Evolutionary conservation across 129 eudicot genomes (phyloP).

Genomic region (Escallonia herrerae): DNA sequence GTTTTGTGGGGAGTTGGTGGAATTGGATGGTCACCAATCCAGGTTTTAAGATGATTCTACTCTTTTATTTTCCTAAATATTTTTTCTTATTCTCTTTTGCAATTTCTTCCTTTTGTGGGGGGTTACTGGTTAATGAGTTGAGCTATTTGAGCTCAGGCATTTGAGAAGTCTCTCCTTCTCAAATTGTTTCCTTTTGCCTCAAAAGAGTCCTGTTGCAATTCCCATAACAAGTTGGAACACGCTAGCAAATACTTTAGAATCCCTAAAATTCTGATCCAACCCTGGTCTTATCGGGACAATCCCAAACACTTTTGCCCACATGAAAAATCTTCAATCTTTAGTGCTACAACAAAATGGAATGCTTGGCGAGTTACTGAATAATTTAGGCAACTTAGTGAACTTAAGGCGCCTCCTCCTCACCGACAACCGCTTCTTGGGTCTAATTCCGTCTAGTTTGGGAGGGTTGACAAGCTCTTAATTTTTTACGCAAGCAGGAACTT

Average conservation of each 20-base stretch:
- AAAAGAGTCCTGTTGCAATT: slow-evolving; percentile 10
- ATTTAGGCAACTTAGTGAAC: slow-evolving; percentile 23
- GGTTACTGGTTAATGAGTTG: background rate
- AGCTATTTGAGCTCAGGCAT: slow-evolving; percentile 23
- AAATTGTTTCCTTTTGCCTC: slow-evolving; percentile 22
- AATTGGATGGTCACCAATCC: slow-evolving; percentile 50
- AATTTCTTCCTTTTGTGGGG: background rate
- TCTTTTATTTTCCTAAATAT: background rate
- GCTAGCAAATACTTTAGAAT: slow-evolving; percentile 19
- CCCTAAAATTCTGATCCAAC: slow-evolving; percentile 36
- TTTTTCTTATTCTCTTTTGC: background rate
- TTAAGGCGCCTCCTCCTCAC: slow-evolving; percentile 20
- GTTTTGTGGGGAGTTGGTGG: slow-evolving; percentile 42
- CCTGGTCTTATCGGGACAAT: slow-evolving; percentile 29
- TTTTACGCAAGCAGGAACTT: slow-evolving; percentile 21
- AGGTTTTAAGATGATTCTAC: slow-evolving; percentile 13
- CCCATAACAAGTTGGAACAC: slow-evolving; percentile 22
- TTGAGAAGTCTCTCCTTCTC: slow-evolving; percentile 29
- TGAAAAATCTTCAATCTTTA: slow-evolving; percentile 28
- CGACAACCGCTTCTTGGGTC: slow-evolving; percentile 12
- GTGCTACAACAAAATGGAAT: slow-evolving; percentile 37
- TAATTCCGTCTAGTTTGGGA: slow-evolving; percentile 15
- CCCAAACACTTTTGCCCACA: slow-evolving; percentile 22
- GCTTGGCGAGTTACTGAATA: slow-evolving; percentile 21
- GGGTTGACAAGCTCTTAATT: slow-evolving; percentile 18